Conservation (phyloP, 805 yeast species). For the Deakozyma indianensis region DNA sequence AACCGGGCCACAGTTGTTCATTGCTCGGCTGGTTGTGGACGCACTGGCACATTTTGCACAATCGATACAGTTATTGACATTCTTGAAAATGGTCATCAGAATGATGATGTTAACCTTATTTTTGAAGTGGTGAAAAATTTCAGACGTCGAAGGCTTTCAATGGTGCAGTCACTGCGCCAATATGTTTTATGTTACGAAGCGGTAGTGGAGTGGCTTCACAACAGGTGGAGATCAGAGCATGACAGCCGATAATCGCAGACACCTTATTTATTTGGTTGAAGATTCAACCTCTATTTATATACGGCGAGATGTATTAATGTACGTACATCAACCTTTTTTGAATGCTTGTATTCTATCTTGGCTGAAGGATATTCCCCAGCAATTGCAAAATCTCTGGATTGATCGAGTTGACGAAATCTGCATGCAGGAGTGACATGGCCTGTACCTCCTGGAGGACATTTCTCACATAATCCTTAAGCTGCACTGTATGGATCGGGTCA, state of each 20-base stretch:
- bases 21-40: constrained; percentile 95
- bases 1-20: constrained; percentile 42
- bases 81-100: constrained; percentile 15
- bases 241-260: constrained; percentile 18
- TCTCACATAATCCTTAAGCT: constrained; percentile 31
- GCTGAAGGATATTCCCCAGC: neutral
- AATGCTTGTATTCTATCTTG: constrained; percentile 1
- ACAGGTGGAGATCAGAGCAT: constrained; percentile 18
- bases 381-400: neutral
- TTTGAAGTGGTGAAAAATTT: constrained; percentile 50
- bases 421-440: neutral
- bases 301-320: no score
- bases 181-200: constrained; percentile 61
- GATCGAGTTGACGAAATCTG: neutral
- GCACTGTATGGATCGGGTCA: constrained; percentile 43
- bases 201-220: constrained; percentile 14
- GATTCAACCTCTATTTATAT: constrained; percentile 1
- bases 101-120: constrained; percentile 28
- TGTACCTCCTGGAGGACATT: constrained; percentile 5
- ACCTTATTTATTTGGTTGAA: constrained; percentile 16
- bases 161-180: constrained; percentile 76
- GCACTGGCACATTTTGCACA: constrained; percentile 76
- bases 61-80: constrained; percentile 27
- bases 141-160: constrained; percentile 61
- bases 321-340: neutral